A percentile compares a stretch with the other conserved stretches of the same genome.
These are phyloP conservation scores for Lepidium africanum DNA, from an alignment of 345 rosid species.

Conservation along the genomic window DNA sequence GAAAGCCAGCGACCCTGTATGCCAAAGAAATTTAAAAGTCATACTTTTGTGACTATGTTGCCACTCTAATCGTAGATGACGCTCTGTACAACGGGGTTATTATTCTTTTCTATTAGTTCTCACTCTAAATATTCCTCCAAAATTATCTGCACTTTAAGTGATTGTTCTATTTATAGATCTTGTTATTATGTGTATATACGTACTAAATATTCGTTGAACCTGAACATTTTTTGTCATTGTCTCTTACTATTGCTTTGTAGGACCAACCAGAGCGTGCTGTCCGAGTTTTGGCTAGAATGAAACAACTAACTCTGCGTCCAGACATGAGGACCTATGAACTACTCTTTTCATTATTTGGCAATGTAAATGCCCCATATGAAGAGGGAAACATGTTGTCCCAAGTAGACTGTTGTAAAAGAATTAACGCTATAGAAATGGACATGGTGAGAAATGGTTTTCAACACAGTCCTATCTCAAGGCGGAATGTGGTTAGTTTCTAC, in stretches of 20 bases:
- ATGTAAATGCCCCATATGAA: conserved; percentile 69
- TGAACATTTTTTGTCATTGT: not conserved
- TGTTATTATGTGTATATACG: not conserved
- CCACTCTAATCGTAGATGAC: not conserved
- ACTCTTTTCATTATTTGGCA: conserved; percentile 69
- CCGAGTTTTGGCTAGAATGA: conserved; percentile 63
- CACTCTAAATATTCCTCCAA: not conserved
- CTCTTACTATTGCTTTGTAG: conserved; percentile 35
- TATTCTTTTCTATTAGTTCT: not conserved
- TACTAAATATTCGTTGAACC: not conserved
- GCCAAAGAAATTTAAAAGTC: not conserved
- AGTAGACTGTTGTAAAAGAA: conserved; percentile 52
- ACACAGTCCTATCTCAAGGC: conserved; percentile 54
- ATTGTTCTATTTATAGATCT: not conserved
- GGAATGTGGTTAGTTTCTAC: conserved; percentile 50
- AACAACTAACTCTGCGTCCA: conserved; percentile 43
- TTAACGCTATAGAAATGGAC: conserved; percentile 61
- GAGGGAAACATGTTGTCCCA: conserved; percentile 49
- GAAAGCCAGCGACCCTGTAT: not conserved
- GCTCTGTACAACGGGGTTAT: not conserved
- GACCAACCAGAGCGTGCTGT: conserved; percentile 75
- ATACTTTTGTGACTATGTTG: not conserved
- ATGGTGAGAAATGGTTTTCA: conserved; percentile 61
- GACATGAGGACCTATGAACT: conserved; percentile 59
- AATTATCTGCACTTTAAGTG: not conserved